Base-by-base conservation (phyloP, 805 yeast species). In the Suhomyces sp. region DNA sequence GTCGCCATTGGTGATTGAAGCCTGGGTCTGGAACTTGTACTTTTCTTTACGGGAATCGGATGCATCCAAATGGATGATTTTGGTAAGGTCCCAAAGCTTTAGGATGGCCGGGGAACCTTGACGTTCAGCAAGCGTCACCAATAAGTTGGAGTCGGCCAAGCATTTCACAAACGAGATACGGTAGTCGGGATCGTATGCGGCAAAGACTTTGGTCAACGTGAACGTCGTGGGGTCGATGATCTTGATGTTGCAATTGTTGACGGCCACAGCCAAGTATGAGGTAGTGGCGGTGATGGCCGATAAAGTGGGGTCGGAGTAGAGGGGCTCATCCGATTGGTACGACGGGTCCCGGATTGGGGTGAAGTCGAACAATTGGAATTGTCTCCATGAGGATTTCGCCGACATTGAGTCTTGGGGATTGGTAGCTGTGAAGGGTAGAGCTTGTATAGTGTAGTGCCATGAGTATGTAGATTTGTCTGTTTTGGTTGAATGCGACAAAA, bases 331-430 rank as follows among this genome's bases (percentile, higher is more conserved):
- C 0, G 82, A 67, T 5, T 81, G 81, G 38, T 75, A 71, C 40
- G 75, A 66, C 4, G 98, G 98, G 53, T 93, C 98, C 42, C 80
- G 65, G 13, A 93, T 83, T 5, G 96, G 96, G 0, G 80, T 72
- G 23, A 77, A 72, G 35, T 88, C 96, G 56, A 84, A 88, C 58
- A 91, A 84, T 42, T 86, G 87, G 60, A 91, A 85, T 52, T 85
- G 95, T 40, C 91, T 69, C 90, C 90, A 84, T 9, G 36, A 12
- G n/a, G 18, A 13, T 26, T 16, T 26, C n/a, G 29, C 7, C 14
- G 19, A 8, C n/a, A n/a, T n/a, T n/a, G n/a, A n/a, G n/a, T n/a
- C n/a, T n/a, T n/a, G n/a, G n/a, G n/a, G n/a, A n/a, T n/a, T n/a
- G n/a, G n/a, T n/a, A n/a, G n/a, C n/a, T n/a, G n/a, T n/a, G n/a